These are phyloP conservation scores for Sclerotinia minor DNA, from an alignment of 2,329 filamentous ascomycete genomes.

Conservation along the genomic window DNA sequence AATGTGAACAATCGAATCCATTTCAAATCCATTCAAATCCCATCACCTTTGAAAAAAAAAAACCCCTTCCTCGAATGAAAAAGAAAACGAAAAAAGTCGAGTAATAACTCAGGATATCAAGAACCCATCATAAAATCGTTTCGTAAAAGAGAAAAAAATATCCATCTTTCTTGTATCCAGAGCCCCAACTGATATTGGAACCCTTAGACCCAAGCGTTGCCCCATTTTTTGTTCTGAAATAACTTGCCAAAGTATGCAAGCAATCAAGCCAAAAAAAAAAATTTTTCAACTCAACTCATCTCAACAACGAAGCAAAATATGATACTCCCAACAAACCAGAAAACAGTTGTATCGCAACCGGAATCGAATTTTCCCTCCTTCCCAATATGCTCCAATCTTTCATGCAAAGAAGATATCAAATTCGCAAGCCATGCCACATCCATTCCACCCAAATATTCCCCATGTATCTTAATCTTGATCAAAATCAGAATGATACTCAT, in stretches of 20 bases:
- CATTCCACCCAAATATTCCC: slow-evolving; percentile 15
- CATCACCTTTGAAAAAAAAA: slow-evolving; percentile 4
- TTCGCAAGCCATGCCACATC: slow-evolving; percentile 15
- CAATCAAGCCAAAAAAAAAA: slow-evolving; percentile 9
- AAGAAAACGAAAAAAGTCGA: slow-evolving; percentile 14
- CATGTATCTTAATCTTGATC: slow-evolving; percentile 4
- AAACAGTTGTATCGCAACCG: not conserved
- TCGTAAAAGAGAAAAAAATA: slow-evolving; percentile 18
- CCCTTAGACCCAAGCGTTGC: slow-evolving; percentile 18
- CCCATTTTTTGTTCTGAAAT: slow-evolving; percentile 17
- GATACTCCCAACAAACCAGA: not conserved
- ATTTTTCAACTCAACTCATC: slow-evolving; percentile 3
- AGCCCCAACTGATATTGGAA: slow-evolving; percentile 23
- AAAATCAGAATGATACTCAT: slow-evolving; percentile 6
- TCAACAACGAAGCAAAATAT: not conserved
- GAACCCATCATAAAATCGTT: slow-evolving; percentile 24
- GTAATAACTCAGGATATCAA: slow-evolving; percentile 23
- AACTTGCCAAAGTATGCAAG: not conserved
- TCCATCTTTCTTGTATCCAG: slow-evolving; percentile 21
- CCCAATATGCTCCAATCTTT: slow-evolving; percentile 16
- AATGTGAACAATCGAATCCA: slow-evolving; percentile 10
- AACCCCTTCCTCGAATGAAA: not conserved
- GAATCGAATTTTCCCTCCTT: slow-evolving; percentile 7
- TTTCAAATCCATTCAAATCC: not conserved
- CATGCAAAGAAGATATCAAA: slow-evolving; percentile 21